phyloP scores from a whole-genome alignment of 805 yeast genomes.

The Metschnikowia orientalis region DNA sequence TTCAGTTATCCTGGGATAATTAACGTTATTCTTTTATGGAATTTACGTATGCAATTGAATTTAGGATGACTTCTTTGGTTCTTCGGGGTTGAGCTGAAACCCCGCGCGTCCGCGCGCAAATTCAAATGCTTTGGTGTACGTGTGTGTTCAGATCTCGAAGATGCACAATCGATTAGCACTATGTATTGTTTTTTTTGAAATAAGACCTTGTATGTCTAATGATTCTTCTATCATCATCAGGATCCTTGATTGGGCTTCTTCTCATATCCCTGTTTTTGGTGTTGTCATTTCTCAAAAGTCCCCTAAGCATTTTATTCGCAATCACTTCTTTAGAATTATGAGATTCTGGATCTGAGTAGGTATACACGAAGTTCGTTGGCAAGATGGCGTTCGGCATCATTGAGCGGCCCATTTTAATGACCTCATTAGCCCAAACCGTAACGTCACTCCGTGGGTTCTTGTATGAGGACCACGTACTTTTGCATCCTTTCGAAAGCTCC shows the following conservation, averaged over 20 bases:
- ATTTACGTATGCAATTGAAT: too few species aligned
- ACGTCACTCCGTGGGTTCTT: constrained; percentile 49
- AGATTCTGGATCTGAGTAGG: constrained; percentile 15
- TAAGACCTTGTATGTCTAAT: constrained; percentile 38
- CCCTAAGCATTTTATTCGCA: constrained; percentile 32
- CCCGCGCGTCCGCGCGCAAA: too few species aligned
- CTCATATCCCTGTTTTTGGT: constrained; percentile 7
- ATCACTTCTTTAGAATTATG: background rate
- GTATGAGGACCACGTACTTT: constrained; percentile 57
- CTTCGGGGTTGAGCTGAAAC: too few species aligned
- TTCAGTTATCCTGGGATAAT: too few species aligned
- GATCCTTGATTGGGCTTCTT: constrained; percentile 23
- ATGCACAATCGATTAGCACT: constrained; percentile 1
- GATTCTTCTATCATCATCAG: constrained; percentile 27
- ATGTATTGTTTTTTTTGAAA: constrained; percentile 24
- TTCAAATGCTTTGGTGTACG: too few species aligned
- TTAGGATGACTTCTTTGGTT: too few species aligned
- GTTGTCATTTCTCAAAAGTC: constrained; percentile 18
- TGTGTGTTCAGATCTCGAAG: constrained; percentile 2
- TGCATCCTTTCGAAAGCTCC: constrained; percentile 66
- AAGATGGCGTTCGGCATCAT: constrained; percentile 53
- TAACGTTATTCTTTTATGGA: too few species aligned
- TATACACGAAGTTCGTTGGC: constrained; percentile 35
- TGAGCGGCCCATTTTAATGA: constrained; percentile 54
- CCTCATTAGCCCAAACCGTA: constrained; percentile 62